Evolutionary conservation across 2,329 filamentous ascomycete species (phyloP).

Genomic region (Meredithiella fracta): DNA sequence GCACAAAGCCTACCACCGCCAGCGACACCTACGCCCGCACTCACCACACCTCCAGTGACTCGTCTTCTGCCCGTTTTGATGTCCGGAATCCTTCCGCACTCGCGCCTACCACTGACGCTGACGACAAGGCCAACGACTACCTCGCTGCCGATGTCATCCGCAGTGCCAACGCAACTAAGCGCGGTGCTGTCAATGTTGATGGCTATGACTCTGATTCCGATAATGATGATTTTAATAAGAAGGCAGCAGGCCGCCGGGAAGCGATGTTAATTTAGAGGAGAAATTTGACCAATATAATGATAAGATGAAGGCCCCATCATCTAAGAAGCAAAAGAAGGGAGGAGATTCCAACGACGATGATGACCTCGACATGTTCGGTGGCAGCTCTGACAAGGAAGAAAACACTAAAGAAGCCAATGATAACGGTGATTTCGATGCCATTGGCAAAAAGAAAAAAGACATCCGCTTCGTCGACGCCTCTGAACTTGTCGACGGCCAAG

Average conservation of each 20-base stretch:
- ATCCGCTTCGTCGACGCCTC: slow-evolving; percentile 42
- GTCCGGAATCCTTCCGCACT: slow-evolving; percentile 85
- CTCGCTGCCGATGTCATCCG: slow-evolving; percentile 90
- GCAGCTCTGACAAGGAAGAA: slow-evolving; percentile 38
- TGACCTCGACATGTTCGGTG: slow-evolving; percentile 76
- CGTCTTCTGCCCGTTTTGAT: slow-evolving; percentile 67
- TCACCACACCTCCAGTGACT: slow-evolving; percentile 43
- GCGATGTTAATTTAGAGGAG: slow-evolving; percentile 15
- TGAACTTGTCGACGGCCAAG: slow-evolving; percentile 60
- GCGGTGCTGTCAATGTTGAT: slow-evolving; percentile 88
- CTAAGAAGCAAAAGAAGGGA: slow-evolving; percentile 18
- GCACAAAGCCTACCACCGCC: slow-evolving; percentile 65
- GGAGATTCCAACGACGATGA: slow-evolving; percentile 29
- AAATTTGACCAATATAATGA: slow-evolving; percentile 38
- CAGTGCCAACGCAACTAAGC: slow-evolving; percentile 59
- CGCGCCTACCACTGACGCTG: slow-evolving; percentile 59
- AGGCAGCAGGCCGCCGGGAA: slow-evolving; percentile 43
- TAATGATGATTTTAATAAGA: slow-evolving; percentile 72
- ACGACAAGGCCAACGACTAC: slow-evolving; percentile 45
- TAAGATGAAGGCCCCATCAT: slow-evolving; percentile 26
- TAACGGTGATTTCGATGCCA: slow-evolving; percentile 20
- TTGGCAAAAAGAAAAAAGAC: slow-evolving; percentile 44
- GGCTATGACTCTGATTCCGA: slow-evolving; percentile 92
- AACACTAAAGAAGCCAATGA: slow-evolving; percentile 20
- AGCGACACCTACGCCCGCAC: slow-evolving; percentile 67